These are phyloP conservation scores for Saccharomycopsis fodiens DNA, from an alignment of 805 yeast genomes.

Conservation along the genomic window DNA sequence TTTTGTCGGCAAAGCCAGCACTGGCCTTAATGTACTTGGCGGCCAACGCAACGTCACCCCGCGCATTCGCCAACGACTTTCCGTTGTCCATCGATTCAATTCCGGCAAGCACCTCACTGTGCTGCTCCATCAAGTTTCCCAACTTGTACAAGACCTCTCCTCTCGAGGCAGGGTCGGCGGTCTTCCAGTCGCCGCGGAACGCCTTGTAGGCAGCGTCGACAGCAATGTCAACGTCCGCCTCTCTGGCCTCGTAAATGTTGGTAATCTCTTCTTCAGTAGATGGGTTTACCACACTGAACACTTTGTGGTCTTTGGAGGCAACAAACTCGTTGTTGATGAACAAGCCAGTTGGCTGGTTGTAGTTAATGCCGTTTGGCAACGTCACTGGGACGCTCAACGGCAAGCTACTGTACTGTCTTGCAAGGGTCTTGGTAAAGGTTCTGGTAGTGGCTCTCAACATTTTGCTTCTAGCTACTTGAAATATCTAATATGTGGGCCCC, in stretches of 20 bases:
- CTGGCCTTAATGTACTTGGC: slow-evolving; percentile 69
- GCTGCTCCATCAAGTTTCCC: slow-evolving; percentile 69
- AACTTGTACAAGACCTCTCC: slow-evolving; percentile 57
- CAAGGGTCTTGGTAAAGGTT: neutral
- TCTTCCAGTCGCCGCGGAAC: slow-evolving; percentile 62
- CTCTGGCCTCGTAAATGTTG: slow-evolving; percentile 65
- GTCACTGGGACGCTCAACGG: slow-evolving; percentile 42
- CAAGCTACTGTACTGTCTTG: slow-evolving; percentile 23
- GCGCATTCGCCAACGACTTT: slow-evolving; percentile 63
- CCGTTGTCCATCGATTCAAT: slow-evolving; percentile 89
- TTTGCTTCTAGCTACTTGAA: too few species aligned
- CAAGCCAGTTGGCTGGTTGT: slow-evolving; percentile 76
- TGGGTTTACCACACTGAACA: slow-evolving; percentile 58
- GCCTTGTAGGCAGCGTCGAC: slow-evolving; percentile 81
- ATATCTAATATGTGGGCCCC: too few species aligned
- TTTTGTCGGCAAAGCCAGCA: slow-evolving; percentile 90
- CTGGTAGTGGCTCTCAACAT: too few species aligned
- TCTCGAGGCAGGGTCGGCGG: slow-evolving; percentile 59
- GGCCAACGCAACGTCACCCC: slow-evolving; percentile 68
- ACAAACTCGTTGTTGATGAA: slow-evolving; percentile 77
- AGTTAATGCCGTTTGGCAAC: slow-evolving; percentile 66
- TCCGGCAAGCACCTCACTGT: slow-evolving; percentile 64
- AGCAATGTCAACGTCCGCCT: slow-evolving; percentile 73
- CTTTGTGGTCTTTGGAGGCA: slow-evolving; percentile 48
- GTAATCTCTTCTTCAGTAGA: slow-evolving; percentile 67